phyloP scores from a whole-genome alignment of 345 rosid species.

The Rhizophora mangle region DNA sequence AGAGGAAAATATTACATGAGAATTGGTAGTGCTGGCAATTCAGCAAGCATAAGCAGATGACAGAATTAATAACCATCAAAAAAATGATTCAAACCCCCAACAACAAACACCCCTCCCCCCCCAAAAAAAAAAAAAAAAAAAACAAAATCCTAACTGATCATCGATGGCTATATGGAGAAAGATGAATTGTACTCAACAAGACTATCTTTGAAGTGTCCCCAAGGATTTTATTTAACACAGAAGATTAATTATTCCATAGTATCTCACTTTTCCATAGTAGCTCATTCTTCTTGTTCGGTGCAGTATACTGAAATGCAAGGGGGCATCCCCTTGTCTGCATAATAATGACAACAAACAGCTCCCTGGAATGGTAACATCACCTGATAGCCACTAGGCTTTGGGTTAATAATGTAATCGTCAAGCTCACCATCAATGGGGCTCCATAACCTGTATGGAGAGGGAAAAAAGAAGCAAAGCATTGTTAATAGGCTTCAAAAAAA shows the following conservation, averaged over 20 bases:
- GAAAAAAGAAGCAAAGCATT: too few relatives aligned
- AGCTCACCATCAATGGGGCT: constrained; percentile 74
- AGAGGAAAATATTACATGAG: too few relatives aligned
- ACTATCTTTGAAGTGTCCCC: background rate
- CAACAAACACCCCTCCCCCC: background rate
- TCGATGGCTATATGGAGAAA: background rate
- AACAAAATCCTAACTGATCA: background rate
- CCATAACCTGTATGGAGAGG: constrained; percentile 51
- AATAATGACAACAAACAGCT: background rate
- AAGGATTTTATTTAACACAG: constrained; percentile 1
- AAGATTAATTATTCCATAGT: background rate
- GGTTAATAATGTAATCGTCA: constrained; percentile 77
- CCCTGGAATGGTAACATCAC: constrained; percentile 25
- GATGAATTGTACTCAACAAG: background rate
- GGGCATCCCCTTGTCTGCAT: background rate
- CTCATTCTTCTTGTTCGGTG: background rate
- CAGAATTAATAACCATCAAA: too few relatives aligned
- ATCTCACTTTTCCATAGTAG: background rate
- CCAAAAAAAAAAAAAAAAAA: too few relatives aligned
- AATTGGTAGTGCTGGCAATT: too few relatives aligned
- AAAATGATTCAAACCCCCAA: too few relatives aligned
- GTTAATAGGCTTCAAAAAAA: too few relatives aligned
- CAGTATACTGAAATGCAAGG: constrained; percentile 2
- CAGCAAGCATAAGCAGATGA: too few relatives aligned
- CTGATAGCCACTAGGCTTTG: constrained; percentile 81